Percentiles rank a stretch among this genome's conserved stretches.
These are phyloP conservation scores for Crithidia bombi DNA, from an alignment of 208 protist genomes.

Conservation along the genomic window DNA sequence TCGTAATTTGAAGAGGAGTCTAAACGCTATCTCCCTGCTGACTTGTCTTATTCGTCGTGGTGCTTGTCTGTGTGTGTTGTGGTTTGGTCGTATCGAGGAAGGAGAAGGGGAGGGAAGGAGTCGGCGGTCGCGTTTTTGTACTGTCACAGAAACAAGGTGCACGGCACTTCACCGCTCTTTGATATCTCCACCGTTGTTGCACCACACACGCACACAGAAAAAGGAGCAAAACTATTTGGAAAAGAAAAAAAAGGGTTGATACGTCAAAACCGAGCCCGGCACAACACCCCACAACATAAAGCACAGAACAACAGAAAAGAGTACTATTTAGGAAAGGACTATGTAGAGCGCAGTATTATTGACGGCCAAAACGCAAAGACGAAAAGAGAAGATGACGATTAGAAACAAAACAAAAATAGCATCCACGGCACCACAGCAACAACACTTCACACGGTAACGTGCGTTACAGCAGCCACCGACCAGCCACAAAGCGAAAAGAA, in stretches of 20 bases:
- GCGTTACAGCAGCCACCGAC: too few relatives aligned
- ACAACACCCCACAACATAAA: not conserved
- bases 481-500: not conserved
- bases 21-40: too few relatives aligned
- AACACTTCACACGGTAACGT: too few relatives aligned
- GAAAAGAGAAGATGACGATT: slow-evolving; percentile 1
- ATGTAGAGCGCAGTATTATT: not conserved
- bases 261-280: not conserved
- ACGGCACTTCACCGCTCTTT: too few relatives aligned
- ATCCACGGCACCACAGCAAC: not conserved
- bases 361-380: not conserved
- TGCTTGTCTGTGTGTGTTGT: too few relatives aligned
- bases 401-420: not conserved
- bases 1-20: not conserved
- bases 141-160: too few relatives aligned
- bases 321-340: not conserved
- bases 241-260: not conserved
- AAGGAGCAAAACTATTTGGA: not conserved
- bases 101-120: too few relatives aligned
- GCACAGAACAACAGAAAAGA: not conserved
- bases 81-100: too few relatives aligned
- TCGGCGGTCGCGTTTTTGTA: too few relatives aligned
- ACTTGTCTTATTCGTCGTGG: too few relatives aligned
- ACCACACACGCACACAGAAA: too few relatives aligned
- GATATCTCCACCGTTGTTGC: too few relatives aligned